Evolutionary conservation across 2,329 filamentous ascomycete genomes (phyloP), one percentile per base, ranked within the genome.

Genomic region (Fusarium cicatricum): DNA sequence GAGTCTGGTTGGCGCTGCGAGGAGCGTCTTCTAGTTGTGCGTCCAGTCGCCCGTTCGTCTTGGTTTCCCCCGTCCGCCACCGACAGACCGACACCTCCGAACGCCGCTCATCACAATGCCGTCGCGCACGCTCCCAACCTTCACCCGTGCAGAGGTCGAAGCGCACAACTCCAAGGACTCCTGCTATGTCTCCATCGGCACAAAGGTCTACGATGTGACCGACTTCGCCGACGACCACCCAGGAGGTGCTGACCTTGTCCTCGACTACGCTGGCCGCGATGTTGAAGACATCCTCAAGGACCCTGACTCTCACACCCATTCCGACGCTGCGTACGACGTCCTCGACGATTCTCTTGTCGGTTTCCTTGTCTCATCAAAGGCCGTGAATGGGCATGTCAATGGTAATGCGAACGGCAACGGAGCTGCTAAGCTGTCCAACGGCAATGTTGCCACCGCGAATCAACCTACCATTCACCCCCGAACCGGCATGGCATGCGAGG

Each of bases 161-260:
- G 80, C 87, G 66, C 92, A 96, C 76, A 94, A 90, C 74, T 88
- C 85, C 40, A 79, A 80, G 43, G 85, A 92, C 71, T 96, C 92
- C 42, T 98, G 94, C 81, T 99, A 93, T 81, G 93, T 99, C 67
- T 95, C 91, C 3, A 82, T 97, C 49, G 93, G 92, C 60, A 84
- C 85, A 54, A 96, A 94, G 67, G 94, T 99, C 67, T 99, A 92
- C 82, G 94, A 99, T 80, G 84, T 99, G 62, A 97, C 95, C 55
- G 86, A 91, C 51, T 99, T 99, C 71, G 76, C 97, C 58, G 86
- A 92, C 46, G 88, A 92, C 65, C 95, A 99, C 73, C 95, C 95
- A 19, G 95, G 95, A 66, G 95, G 95, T 54, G 86, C 87, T 68
- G 91, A 97, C 60, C 80, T 98, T 67, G 89, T 99, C 58, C 80